These are phyloP conservation scores for Globisporangium ultimum DNA, from an alignment of 352 stramenopile genomes.

Conservation along the genomic window DNA sequence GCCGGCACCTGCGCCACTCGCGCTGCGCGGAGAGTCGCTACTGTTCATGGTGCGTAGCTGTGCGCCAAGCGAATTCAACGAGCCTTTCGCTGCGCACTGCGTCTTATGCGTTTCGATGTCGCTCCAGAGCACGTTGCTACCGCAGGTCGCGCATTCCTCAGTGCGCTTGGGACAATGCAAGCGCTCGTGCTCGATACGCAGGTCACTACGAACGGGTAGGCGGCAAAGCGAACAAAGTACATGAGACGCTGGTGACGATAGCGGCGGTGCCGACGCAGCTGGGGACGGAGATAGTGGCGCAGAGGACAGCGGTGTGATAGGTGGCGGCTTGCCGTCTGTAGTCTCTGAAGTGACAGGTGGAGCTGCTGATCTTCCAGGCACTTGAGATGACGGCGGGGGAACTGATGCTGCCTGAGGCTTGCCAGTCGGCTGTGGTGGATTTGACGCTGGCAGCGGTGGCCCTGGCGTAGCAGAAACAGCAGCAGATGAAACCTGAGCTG, in stretches of 20 bases:
- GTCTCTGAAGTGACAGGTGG: no score
- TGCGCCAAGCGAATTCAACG: neutral
- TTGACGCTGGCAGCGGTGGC: neutral
- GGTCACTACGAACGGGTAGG: slow-evolving; percentile 44
- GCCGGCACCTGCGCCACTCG: neutral
- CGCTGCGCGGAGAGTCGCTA: neutral
- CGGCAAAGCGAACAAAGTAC: slow-evolving; percentile 44
- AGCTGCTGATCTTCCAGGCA: no score
- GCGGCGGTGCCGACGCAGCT: neutral
- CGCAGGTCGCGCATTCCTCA: slow-evolving; percentile 35
- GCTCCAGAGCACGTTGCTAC: slow-evolving; percentile 38
- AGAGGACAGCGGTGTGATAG: neutral
- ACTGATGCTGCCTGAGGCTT: neutral
- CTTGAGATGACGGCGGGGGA: no score
- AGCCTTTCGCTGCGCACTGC: slow-evolving; percentile 8
- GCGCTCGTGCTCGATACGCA: slow-evolving; percentile 50
- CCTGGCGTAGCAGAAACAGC: neutral
- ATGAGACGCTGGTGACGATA: slow-evolving; percentile 13
- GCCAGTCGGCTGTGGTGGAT: neutral
- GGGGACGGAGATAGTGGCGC: slow-evolving; percentile 2
- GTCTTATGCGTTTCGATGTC: slow-evolving; percentile 40
- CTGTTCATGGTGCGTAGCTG: neutral
- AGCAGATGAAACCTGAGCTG: neutral
- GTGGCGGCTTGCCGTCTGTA: no score
- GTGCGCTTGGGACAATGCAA: slow-evolving; percentile 54